phyloP scores from a whole-genome alignment of 2,329 filamentous ascomycete species.

The Diaporthe citri region DNA sequence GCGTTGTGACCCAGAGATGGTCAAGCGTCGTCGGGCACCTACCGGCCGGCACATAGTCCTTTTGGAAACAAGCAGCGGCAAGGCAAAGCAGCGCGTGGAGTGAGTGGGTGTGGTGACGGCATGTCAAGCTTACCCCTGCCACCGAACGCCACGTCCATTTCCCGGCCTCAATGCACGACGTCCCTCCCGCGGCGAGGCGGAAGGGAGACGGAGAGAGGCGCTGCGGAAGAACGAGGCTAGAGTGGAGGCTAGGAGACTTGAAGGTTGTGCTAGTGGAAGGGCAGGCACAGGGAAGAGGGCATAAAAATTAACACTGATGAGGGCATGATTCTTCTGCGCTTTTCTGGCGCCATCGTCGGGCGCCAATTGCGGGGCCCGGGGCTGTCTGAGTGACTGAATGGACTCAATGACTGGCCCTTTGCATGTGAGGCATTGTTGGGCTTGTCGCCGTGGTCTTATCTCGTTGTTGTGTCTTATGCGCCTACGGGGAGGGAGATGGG shows the following conservation, averaged over 20 bases:
- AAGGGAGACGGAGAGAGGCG: neutral
- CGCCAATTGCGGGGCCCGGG: conserved; percentile 14
- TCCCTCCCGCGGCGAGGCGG: conserved; percentile 13
- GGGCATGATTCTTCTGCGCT: neutral
- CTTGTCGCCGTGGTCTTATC: conserved; percentile 11
- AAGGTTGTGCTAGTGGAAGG: conserved; percentile 3
- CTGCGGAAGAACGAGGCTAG: neutral
- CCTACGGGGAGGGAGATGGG: neutral
- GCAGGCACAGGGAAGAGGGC: neutral
- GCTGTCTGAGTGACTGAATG: neutral
- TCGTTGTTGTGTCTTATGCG: neutral
- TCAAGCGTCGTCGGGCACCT: conserved; percentile 8
- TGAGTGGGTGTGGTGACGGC: neutral
- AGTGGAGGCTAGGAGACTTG: neutral
- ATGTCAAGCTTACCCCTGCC: conserved; percentile 37
- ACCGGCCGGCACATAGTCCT: conserved; percentile 25
- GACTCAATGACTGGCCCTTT: neutral
- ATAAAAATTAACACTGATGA: neutral
- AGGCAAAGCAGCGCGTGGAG: neutral
- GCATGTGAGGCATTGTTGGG: conserved; percentile 8
- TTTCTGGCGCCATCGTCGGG: conserved; percentile 13
- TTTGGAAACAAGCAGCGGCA: neutral
- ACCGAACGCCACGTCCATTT: conserved; percentile 36
- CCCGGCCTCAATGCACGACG: conserved; percentile 32
- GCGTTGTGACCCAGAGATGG: neutral